phyloP scores from a whole-genome alignment of 805 yeast species.

The Spathaspora girioi region DNA sequence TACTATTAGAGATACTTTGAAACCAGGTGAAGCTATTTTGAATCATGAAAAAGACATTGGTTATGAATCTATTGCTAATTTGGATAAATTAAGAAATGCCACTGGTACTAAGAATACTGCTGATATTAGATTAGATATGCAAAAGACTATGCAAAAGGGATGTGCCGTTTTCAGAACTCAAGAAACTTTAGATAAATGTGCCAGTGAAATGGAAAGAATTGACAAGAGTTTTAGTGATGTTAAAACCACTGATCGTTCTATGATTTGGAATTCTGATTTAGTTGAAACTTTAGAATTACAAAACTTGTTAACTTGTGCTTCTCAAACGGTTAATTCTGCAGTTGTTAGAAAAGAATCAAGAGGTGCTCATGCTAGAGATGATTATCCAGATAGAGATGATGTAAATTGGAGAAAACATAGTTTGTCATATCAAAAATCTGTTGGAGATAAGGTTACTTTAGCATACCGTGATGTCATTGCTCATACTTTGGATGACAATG shows the following conservation, averaged over 20 bases:
- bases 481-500: constrained; percentile 83
- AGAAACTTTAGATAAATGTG: constrained; percentile 90
- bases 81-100: constrained; percentile 86
- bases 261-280: constrained; percentile 98
- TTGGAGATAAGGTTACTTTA: constrained; percentile 70
- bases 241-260: constrained; percentile 90
- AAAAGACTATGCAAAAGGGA: constrained; percentile 93
- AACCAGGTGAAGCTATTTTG: constrained; percentile 85
- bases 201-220: constrained; percentile 66
- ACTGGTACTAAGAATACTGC: constrained; percentile 82
- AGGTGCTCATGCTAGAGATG: constrained; percentile 99
- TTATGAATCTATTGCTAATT: constrained; percentile 81
- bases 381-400: constrained; percentile 94
- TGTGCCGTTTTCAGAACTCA: constrained; percentile 97
- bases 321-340: constrained; percentile 92
- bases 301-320: constrained; percentile 95
- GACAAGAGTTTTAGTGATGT: constrained; percentile 74
- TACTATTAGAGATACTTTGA: constrained; percentile 78
- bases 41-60: constrained; percentile 86
- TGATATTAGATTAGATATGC: constrained; percentile 88
- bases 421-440: constrained; percentile 79
- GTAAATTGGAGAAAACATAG: constrained; percentile 98
- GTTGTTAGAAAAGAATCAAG: constrained; percentile 96
- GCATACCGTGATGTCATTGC: constrained; percentile 83
- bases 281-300: constrained; percentile 96